A percentile compares a stretch with the other conserved stretches of the same genome.
Conservation (phyloP, 176 grass and related monocot species). For the Urochloa ruziziensis region DNA sequence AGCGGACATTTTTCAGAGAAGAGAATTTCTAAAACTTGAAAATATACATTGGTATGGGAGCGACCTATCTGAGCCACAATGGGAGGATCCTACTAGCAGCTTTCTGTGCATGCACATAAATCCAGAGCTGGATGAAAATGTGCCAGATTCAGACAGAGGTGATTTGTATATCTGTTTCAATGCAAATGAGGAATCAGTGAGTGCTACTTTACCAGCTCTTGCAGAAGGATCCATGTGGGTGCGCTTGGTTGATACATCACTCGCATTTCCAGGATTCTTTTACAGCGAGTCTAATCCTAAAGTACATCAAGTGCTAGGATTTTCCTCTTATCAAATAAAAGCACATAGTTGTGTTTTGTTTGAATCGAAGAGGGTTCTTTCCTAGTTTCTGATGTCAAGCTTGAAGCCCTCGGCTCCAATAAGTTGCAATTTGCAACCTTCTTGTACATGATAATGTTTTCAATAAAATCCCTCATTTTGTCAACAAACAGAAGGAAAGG, state of each 20-base stretch:
- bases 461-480: constrained; percentile 22
- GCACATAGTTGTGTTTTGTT: constrained; percentile 80
- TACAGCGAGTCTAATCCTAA: constrained; percentile 35
- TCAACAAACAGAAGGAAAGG: background rate
- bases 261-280: constrained; percentile 86
- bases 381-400: constrained; percentile 10
- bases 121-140: constrained; percentile 36
- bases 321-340: constrained; percentile 69
- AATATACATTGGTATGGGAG: constrained; percentile 84
- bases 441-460: constrained; percentile 27
- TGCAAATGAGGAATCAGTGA: constrained; percentile 37
- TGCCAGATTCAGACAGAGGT: constrained; percentile 32
- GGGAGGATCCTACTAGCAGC: constrained; percentile 62
- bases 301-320: constrained; percentile 44
- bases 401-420: background rate
- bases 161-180: constrained; percentile 86
- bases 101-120: constrained; percentile 73
- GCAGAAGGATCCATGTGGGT: constrained; percentile 69
- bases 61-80: constrained; percentile 58
- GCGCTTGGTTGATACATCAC: constrained; percentile 90
- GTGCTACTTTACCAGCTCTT: constrained; percentile 54
- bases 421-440: constrained; percentile 3
- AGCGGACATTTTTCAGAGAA: constrained; percentile 72
- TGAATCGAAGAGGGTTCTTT: constrained; percentile 57
- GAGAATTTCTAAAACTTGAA: constrained; percentile 77